A percentile compares a stretch with the other conserved stretches of the same genome.
These are phyloP conservation scores for Nyssa sinensis DNA, from an alignment of 148 eudicot species.

Conservation along the genomic window DNA sequence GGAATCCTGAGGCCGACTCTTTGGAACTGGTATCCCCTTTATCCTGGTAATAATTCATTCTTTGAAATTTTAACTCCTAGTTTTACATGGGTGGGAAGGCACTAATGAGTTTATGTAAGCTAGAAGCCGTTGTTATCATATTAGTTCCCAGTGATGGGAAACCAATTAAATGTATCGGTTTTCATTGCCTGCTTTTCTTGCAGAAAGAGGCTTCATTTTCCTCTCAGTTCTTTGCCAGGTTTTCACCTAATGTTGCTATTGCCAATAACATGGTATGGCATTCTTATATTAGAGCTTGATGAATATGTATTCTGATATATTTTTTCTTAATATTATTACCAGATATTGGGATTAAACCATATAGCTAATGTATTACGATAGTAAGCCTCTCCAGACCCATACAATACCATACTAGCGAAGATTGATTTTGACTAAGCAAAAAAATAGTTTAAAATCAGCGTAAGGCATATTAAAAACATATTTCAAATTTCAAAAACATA, in stretches of 20 bases:
- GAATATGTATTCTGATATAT: background rate
- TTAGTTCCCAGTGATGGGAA: conserved; percentile 1
- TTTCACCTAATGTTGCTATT: conserved; percentile 48
- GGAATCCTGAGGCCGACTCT: conserved; percentile 26
- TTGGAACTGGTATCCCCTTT: conserved; percentile 68
- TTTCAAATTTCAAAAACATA: too few relatives aligned
- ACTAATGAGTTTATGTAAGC: conserved; percentile 16
- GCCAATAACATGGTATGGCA: conserved; percentile 67
- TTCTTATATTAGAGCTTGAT: conserved; percentile 7
- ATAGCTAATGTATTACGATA: background rate
- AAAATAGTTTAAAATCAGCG: too few relatives aligned
- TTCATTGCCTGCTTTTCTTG: conserved; percentile 20
- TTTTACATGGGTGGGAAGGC: conserved; percentile 8
- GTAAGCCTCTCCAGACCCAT: too few relatives aligned
- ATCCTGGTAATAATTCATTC: conserved; percentile 47
- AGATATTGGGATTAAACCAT: background rate
- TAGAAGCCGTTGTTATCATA: conserved; percentile 9
- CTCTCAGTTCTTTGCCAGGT: conserved; percentile 58
- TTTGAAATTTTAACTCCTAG: background rate
- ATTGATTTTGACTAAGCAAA: too few relatives aligned
- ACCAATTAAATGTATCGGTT: background rate
- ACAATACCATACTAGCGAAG: too few relatives aligned
- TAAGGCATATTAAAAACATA: too few relatives aligned
- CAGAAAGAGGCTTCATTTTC: conserved; percentile 52
- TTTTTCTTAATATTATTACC: background rate